phyloP scores from a whole-genome alignment of 768 basidiomycete genomes.

The Calvatia gigantea region DNA sequence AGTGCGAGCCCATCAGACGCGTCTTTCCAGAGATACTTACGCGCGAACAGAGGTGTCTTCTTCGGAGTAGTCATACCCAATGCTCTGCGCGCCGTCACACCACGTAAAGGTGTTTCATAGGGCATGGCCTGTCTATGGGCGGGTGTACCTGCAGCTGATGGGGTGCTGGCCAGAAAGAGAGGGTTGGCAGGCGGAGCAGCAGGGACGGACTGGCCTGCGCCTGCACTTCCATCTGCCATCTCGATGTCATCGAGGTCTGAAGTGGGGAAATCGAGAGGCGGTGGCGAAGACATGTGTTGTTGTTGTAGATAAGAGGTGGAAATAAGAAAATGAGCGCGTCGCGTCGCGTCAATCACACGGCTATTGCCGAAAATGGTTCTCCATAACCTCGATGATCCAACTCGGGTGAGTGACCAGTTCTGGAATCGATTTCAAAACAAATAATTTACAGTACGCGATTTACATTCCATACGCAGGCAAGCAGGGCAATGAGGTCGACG shows the following conservation, averaged over 20 bases:
- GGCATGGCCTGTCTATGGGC: slow-evolving; percentile 33
- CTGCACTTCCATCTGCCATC: slow-evolving; percentile 38
- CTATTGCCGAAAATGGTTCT: slow-evolving; percentile 1
- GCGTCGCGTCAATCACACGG: slow-evolving; percentile 41
- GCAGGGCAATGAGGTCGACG: background rate
- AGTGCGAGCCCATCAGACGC: slow-evolving; percentile 4
- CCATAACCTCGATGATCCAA: background rate
- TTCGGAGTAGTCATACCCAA: slow-evolving; percentile 55
- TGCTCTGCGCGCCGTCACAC: slow-evolving; percentile 47
- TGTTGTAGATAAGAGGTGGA: slow-evolving; percentile 14
- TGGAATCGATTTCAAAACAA: background rate
- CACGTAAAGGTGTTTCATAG: slow-evolving; percentile 44
- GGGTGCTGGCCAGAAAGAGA: slow-evolving; percentile 53
- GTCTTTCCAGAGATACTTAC: slow-evolving; percentile 29
- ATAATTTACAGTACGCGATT: background rate
- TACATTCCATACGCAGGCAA: slow-evolving; percentile 4
- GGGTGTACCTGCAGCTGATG: slow-evolving; percentile 50
- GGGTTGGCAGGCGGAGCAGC: slow-evolving; percentile 39
- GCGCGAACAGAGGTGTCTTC: slow-evolving; percentile 48
- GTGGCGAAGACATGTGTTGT: slow-evolving; percentile 67
- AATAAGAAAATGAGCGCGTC: slow-evolving; percentile 35
- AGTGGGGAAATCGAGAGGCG: slow-evolving; percentile 59
- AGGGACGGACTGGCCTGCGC: slow-evolving; percentile 22
- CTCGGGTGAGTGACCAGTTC: background rate
- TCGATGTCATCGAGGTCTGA: slow-evolving; percentile 56